Percentiles rank a stretch among this genome's conserved stretches.
These are phyloP conservation scores for Pseudocercospora macadamiae DNA, from an alignment of 2,329 filamentous ascomycete genomes.

Conservation along the genomic window DNA sequence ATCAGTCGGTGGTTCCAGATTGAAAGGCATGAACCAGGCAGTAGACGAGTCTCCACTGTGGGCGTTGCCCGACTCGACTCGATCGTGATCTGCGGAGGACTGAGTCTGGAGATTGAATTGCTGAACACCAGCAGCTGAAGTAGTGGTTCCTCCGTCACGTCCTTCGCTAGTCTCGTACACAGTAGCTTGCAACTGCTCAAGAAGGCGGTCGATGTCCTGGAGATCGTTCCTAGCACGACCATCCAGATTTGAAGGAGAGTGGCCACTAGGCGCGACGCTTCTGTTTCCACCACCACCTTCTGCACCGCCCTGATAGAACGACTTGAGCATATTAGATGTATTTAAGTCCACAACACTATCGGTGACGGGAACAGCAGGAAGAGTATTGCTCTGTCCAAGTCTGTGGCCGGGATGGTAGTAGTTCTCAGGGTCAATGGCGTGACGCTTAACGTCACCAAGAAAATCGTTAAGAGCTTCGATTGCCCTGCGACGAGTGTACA, in stretches of 20 bases:
- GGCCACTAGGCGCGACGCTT: conserved; percentile 72
- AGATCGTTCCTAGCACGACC: conserved; percentile 92
- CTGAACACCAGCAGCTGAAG: conserved; percentile 76
- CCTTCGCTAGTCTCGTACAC: conserved; percentile 81
- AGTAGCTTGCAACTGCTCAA: conserved; percentile 94
- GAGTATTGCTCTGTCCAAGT: conserved; percentile 68
- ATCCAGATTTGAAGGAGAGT: conserved; percentile 86
- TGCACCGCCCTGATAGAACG: conserved; percentile 39
- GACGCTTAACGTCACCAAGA: conserved; percentile 89
- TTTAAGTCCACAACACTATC: conserved; percentile 34
- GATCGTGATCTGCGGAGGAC: no score
- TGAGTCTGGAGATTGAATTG: conserved; percentile 70
- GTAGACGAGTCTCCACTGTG: no score
- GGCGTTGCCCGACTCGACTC: no score
- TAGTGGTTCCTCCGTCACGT: conserved; percentile 81
- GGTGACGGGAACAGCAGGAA: conserved; percentile 41
- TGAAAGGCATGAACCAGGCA: no score
- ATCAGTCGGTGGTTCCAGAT: no score
- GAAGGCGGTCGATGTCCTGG: conserved; percentile 88
- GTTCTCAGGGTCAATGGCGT: conserved; percentile 84
- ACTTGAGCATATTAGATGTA: conserved; percentile 39
- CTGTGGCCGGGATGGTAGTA: conserved; percentile 90
- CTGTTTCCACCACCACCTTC: conserved; percentile 53
- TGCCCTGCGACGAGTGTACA: conserved; percentile 75
- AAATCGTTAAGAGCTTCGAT: conserved; percentile 91